A percentile compares a stretch with the other conserved stretches of the same genome.
Evolutionary conservation across 257 asterid genomes (phyloP).

Genomic region (Catharanthus roseus): DNA sequence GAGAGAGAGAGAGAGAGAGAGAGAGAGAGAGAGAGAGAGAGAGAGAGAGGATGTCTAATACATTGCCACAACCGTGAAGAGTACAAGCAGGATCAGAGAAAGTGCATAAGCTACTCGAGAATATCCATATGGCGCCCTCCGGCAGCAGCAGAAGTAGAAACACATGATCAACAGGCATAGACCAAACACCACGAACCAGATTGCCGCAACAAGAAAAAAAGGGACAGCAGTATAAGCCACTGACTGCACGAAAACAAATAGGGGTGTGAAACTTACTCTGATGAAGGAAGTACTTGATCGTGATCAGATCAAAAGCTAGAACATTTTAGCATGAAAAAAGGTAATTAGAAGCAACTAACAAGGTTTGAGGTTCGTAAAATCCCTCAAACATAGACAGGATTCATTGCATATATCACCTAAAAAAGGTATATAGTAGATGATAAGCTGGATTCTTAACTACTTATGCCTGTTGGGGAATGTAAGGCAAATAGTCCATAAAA

Average conservation of each 20-base stretch:
- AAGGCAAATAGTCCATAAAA: neutral
- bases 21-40: slow-evolving; percentile 10
- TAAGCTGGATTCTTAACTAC: neutral
- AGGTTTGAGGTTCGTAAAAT: neutral
- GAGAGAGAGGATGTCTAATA: slow-evolving; percentile 28
- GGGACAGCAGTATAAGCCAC: slow-evolving; percentile 67
- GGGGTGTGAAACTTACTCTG: neutral
- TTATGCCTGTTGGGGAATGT: neutral
- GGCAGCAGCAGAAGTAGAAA: slow-evolving; percentile 52
- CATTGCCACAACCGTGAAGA: slow-evolving; percentile 55
- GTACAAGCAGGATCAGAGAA: slow-evolving; percentile 62
- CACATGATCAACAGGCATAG: slow-evolving; percentile 42
- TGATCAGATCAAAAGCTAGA: neutral
- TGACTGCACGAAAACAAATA: slow-evolving; percentile 47
- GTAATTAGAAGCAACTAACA: neutral
- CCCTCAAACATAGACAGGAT: neutral
- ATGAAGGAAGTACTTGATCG: neutral
- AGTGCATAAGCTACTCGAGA: slow-evolving; percentile 60
- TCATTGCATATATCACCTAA: neutral
- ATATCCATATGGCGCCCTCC: slow-evolving; percentile 50
- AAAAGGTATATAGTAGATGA: neutral
- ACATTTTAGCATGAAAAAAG: neutral
- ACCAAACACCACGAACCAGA: slow-evolving; percentile 64
- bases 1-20: slow-evolving; percentile 23
- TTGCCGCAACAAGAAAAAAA: slow-evolving; percentile 46